A percentile compares a stretch with the other conserved stretches of the same genome.
Conservation (phyloP, 768 basidiomycete species). For the Dendrothele bispora region DNA sequence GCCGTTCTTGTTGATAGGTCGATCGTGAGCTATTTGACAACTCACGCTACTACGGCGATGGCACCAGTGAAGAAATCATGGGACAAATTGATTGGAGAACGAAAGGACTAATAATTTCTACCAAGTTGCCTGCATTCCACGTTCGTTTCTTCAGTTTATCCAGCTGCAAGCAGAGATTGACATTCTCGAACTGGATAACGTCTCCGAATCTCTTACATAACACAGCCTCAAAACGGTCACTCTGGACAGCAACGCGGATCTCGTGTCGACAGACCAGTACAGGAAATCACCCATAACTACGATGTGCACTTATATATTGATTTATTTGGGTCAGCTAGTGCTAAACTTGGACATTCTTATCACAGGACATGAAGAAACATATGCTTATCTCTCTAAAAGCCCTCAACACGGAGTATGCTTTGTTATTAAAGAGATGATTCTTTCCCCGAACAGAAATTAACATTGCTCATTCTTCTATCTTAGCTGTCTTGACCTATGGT, state of each 20-base stretch:
- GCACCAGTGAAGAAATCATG: slow-evolving; percentile 29
- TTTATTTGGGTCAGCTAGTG: too few species aligned
- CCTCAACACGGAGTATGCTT: slow-evolving; percentile 45
- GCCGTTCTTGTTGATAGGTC: too few species aligned
- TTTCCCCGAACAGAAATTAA: background rate
- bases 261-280: too few species aligned
- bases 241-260: too few species aligned
- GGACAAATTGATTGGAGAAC: slow-evolving; percentile 41
- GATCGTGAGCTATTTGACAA: slow-evolving; percentile 12
- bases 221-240: too few species aligned
- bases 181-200: too few species aligned
- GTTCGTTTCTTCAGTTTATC: too few species aligned
- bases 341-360: too few species aligned
- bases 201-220: too few species aligned
- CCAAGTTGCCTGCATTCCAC: slow-evolving; percentile 43
- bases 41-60: slow-evolving; percentile 10
- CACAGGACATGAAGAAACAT: slow-evolving; percentile 8
- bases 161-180: too few species aligned
- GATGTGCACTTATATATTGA: too few species aligned
- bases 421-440: slow-evolving; percentile 13
- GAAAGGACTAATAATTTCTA: slow-evolving; percentile 42
- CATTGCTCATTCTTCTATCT: slow-evolving; percentile 16
- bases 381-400: slow-evolving; percentile 37
- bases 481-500: slow-evolving; percentile 50
- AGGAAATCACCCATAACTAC: too few species aligned